These are phyloP conservation scores for Beauveria brongniartii DNA, from an alignment of 2,329 filamentous ascomycete species.

Conservation along the genomic window DNA sequence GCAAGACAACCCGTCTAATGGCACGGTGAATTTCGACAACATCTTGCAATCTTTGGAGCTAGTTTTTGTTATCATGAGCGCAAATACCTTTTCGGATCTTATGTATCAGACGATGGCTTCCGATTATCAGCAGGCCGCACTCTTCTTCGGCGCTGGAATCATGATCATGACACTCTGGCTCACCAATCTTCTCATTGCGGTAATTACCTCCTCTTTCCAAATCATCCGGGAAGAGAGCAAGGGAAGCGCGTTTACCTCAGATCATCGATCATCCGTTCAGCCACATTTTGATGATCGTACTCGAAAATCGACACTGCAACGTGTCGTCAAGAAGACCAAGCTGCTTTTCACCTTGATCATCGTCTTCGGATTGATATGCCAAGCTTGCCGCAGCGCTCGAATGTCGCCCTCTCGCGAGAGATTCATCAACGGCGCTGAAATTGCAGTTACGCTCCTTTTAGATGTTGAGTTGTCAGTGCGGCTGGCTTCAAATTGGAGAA, in stretches of 20 bases:
- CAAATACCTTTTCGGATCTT: conserved; percentile 90
- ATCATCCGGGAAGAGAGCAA: conserved; percentile 96
- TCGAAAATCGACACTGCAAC: conserved; percentile 50
- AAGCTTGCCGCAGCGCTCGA: conserved; percentile 65
- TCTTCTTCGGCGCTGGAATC: conserved; percentile 68
- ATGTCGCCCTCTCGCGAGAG: conserved; percentile 56
- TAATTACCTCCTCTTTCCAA: conserved; percentile 97
- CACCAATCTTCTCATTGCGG: conserved; percentile 87
- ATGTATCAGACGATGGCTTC: conserved; percentile 91
- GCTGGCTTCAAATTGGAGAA: conserved; percentile 69
- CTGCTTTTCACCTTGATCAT: conserved; percentile 78
- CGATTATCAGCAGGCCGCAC: conserved; percentile 77
- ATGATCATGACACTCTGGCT: conserved; percentile 95
- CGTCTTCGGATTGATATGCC: conserved; percentile 67
- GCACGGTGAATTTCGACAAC: conserved; percentile 91
- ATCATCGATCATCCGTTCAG: conserved; percentile 43
- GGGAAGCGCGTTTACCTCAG: conserved; percentile 81
- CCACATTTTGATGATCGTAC: conserved; percentile 30
- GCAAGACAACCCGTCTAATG: conserved; percentile 68
- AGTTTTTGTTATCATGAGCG: conserved; percentile 97
- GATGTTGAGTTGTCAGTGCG: conserved; percentile 76
- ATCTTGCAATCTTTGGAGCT: conserved; percentile 86
- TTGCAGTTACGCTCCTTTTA: conserved; percentile 68
- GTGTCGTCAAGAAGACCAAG: conserved; percentile 63
- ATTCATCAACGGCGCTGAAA: conserved; percentile 67